phyloP scores from a whole-genome alignment of 257 asterid species.

The Nicotiana tomentosiformis region DNA sequence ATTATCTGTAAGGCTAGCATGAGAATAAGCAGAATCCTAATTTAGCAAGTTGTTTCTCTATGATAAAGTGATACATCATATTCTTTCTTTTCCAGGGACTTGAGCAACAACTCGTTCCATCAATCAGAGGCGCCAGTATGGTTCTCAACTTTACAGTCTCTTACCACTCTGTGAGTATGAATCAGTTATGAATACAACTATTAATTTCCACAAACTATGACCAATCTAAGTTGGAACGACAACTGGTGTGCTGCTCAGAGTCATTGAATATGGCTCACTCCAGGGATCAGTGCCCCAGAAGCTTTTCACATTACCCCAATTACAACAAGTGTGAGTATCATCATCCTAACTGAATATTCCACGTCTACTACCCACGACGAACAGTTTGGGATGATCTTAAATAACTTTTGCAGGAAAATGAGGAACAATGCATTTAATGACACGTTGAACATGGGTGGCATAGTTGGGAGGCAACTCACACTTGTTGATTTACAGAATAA shows the following conservation, averaged over 20 bases:
- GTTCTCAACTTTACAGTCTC: constrained; percentile 66
- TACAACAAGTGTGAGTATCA: constrained; percentile 85
- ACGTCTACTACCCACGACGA: background rate
- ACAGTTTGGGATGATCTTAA: background rate
- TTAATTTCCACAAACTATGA: constrained; percentile 2
- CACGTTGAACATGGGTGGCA: constrained; percentile 68
- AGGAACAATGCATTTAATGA: constrained; percentile 68
- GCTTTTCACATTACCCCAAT: constrained; percentile 65
- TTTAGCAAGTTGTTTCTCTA: background rate
- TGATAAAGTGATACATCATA: background rate
- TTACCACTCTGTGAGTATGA: constrained; percentile 75
- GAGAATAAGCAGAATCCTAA: background rate
- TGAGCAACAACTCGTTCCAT: constrained; percentile 81
- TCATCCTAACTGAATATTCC: background rate
- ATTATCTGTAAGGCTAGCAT: constrained; percentile 54
- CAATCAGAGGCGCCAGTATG: constrained; percentile 64
- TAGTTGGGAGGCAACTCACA: constrained; percentile 54
- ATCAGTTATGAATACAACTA: background rate
- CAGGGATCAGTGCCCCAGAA: constrained; percentile 66
- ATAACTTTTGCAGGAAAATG: constrained; percentile 56
- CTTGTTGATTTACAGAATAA: constrained; percentile 79
- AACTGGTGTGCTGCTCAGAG: constrained; percentile 36
- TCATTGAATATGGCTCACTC: constrained; percentile 76
- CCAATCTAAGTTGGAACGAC: constrained; percentile 12
- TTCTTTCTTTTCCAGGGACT: constrained; percentile 51